These are phyloP conservation scores for Dianthus caryophyllus DNA, from an alignment of 148 eudicot species.

Conservation along the genomic window DNA sequence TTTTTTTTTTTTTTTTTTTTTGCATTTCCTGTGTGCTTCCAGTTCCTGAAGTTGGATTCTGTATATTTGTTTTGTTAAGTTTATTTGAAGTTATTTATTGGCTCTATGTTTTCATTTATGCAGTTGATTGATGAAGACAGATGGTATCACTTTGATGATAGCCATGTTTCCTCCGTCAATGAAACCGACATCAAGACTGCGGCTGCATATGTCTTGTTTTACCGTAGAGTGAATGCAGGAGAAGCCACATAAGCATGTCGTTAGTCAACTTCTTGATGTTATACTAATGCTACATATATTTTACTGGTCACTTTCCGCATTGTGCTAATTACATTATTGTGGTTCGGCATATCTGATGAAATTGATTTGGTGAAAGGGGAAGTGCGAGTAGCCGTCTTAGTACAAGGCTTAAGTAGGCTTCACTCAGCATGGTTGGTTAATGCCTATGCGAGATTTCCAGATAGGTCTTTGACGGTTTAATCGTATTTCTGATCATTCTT, in stretches of 20 bases:
- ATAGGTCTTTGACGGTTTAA: slow-evolving; percentile 11
- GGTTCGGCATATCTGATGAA: slow-evolving; percentile 3
- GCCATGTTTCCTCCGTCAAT: slow-evolving; percentile 70
- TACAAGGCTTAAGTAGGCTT: slow-evolving; percentile 6
- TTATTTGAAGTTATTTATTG: slow-evolving; percentile 12
- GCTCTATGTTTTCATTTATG: slow-evolving; percentile 18
- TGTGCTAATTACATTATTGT: not conserved
- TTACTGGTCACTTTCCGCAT: not conserved
- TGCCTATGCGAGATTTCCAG: slow-evolving; percentile 13
- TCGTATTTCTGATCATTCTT: not conserved
- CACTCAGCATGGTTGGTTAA: slow-evolving; percentile 4
- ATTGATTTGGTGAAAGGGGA: not conserved
- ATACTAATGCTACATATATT: slow-evolving; percentile 12
- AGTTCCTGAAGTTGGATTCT: no score
- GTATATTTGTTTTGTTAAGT: not conserved
- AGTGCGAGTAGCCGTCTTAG: not conserved
- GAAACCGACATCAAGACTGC: slow-evolving; percentile 82
- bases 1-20: not conserved
- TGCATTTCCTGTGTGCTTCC: not conserved
- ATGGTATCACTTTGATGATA: slow-evolving; percentile 97
- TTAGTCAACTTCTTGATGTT: slow-evolving; percentile 17
- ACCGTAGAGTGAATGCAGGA: slow-evolving; percentile 52
- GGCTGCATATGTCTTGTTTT: slow-evolving; percentile 93
- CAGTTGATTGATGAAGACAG: slow-evolving; percentile 83
- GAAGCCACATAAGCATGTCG: slow-evolving; percentile 37